Conservation (phyloP, 1,284 basidiomycete species). For the Marasmius fiardii region DNA sequence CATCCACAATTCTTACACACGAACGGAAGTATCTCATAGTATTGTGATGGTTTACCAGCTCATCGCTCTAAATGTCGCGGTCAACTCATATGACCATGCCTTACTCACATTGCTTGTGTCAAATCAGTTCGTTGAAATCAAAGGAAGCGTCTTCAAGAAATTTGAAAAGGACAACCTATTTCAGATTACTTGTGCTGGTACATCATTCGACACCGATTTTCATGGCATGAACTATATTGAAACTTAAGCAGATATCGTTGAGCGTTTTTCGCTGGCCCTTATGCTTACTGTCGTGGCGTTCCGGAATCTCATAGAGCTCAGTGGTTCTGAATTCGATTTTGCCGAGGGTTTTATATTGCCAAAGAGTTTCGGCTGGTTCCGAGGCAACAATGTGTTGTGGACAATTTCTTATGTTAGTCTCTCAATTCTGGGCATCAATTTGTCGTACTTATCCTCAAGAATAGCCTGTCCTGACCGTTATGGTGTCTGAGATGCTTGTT, state of each 20-base stretch:
- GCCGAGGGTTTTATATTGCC: slow-evolving; percentile 71
- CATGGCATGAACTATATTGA: background rate
- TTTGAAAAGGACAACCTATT: slow-evolving; percentile 99
- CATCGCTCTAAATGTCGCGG: slow-evolving; percentile 93
- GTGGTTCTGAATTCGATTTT: slow-evolving; percentile 83
- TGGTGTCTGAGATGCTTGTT: slow-evolving; percentile 91
- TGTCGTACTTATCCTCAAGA: background rate
- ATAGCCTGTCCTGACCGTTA: slow-evolving; percentile 41
- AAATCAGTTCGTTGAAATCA: slow-evolving; percentile 99
- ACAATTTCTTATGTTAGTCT: slow-evolving; percentile 84
- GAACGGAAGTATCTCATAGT: slow-evolving; percentile 72
- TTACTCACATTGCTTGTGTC: slow-evolving; percentile 93
- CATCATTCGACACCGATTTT: slow-evolving; percentile 15
- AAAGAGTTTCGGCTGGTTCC: slow-evolving; percentile 82
- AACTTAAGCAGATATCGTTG: slow-evolving; percentile 83
- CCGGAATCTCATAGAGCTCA: slow-evolving; percentile 94
- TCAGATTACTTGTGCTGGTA: slow-evolving; percentile 96
- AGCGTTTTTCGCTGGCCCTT: slow-evolving; percentile 89
- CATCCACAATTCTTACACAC: background rate
- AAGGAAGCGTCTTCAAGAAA: slow-evolving; percentile 99
- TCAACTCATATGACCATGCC: slow-evolving; percentile 98
- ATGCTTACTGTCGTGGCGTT: slow-evolving; percentile 93
- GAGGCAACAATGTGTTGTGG: slow-evolving; percentile 77
- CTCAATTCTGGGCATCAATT: background rate
- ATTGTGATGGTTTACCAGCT: slow-evolving; percentile 98